phyloP scores from a whole-genome alignment of 1,284 basidiomycete genomes.

The Phellopilus nigrolimitatus region DNA sequence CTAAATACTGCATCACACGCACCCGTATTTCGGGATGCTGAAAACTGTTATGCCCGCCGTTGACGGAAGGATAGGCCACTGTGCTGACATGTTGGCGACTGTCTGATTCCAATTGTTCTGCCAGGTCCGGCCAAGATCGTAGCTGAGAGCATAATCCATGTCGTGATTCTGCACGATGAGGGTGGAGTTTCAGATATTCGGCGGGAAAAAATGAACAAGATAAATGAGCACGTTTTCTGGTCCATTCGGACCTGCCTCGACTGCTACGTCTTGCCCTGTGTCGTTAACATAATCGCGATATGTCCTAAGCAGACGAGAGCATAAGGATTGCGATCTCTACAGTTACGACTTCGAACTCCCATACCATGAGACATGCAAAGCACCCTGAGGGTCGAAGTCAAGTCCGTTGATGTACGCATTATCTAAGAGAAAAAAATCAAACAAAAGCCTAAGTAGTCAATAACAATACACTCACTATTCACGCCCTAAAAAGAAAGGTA shows the following conservation, averaged over 20 bases:
- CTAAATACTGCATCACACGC: conserved; percentile 10
- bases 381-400: conserved; percentile 34
- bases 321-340: too few relatives aligned
- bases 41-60: conserved; percentile 38
- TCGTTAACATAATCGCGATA: conserved; percentile 43
- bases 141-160: conserved; percentile 35
- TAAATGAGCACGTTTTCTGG: conserved; percentile 37
- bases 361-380: conserved; percentile 36
- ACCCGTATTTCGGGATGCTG: conserved; percentile 40
- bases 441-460: too few relatives aligned
- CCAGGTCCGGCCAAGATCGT: conserved; percentile 34
- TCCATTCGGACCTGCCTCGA: conserved; percentile 42
- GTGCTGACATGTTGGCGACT: conserved; percentile 28
- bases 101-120: conserved; percentile 37
- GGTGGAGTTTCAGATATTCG: neutral
- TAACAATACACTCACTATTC: conserved; percentile 32
- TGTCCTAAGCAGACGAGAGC: conserved; percentile 35
- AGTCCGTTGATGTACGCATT: conserved; percentile 44
- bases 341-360: conserved; percentile 2
- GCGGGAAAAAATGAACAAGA: neutral
- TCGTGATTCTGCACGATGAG: conserved; percentile 36
- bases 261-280: conserved; percentile 35
- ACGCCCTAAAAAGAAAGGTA: conserved; percentile 30
- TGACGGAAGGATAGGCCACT: conserved; percentile 33
- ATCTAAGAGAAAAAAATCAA: too few relatives aligned